phyloP scores from a whole-genome alignment of 352 stramenopile species.

The Blastocystis sp. region DNA sequence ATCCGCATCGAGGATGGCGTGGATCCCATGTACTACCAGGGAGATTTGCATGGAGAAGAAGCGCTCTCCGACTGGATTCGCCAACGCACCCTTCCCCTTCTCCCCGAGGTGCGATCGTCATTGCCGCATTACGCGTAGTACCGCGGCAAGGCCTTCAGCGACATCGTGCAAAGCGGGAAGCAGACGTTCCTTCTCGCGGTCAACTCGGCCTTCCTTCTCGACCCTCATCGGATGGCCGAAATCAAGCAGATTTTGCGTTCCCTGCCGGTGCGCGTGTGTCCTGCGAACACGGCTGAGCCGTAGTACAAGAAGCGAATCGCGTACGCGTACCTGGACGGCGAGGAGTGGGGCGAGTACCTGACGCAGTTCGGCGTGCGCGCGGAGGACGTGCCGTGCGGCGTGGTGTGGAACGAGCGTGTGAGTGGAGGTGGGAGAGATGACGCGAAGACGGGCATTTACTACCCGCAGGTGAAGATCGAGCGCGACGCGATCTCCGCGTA shows the following conservation, averaged over 20 bases:
- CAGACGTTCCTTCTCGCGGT: slow-evolving; percentile 25
- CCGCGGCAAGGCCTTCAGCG: slow-evolving; percentile 29
- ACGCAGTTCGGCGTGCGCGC: background rate
- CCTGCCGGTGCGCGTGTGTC: background rate
- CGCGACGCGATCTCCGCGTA: background rate
- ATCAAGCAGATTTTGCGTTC: slow-evolving; percentile 54
- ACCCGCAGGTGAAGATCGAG: background rate
- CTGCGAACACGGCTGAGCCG: background rate
- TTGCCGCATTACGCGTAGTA: background rate
- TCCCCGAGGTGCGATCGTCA: background rate
- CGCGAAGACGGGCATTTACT: slow-evolving; percentile 41
- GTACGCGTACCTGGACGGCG: slow-evolving; percentile 56
- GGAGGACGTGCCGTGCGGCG: background rate
- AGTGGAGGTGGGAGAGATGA: background rate
- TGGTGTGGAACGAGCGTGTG: slow-evolving; percentile 30
- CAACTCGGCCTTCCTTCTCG: background rate
- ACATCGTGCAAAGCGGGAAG: slow-evolving; percentile 53
- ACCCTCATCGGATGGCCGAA: background rate
- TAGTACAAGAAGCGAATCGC: slow-evolving; percentile 28
- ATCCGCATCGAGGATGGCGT: slow-evolving; percentile 27
- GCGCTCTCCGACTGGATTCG: slow-evolving; percentile 32
- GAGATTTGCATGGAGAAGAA: background rate
- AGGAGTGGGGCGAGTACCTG: slow-evolving; percentile 37
- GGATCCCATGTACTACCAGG: slow-evolving; percentile 34
- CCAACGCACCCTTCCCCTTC: background rate